Percentiles rank a stretch among this genome's conserved stretches.
Evolutionary conservation across 768 basidiomycete genomes (phyloP).

Genomic region (Lactifluus subvellereus): DNA sequence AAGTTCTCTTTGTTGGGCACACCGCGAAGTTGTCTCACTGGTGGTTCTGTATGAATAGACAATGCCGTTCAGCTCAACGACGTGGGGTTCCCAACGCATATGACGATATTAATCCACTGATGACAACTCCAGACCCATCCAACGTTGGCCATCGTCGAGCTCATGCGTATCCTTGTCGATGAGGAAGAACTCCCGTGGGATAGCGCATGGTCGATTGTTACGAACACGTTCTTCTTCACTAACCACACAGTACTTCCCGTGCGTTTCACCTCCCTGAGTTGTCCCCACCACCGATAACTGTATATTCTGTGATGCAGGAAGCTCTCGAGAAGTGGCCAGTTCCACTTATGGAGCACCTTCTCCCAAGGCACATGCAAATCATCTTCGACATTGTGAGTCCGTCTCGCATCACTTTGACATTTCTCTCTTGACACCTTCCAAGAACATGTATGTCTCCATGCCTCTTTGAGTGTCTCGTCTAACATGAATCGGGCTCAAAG

Average conservation of each 20-base stretch:
- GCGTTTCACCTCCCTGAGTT: slow-evolving; percentile 28
- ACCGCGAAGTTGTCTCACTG: background rate
- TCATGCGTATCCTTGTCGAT: slow-evolving; percentile 88
- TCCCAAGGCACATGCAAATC: slow-evolving; percentile 89
- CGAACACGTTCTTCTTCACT: slow-evolving; percentile 91
- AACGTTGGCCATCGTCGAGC: slow-evolving; percentile 89
- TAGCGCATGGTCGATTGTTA: slow-evolving; percentile 82
- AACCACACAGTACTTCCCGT: slow-evolving; percentile 92
- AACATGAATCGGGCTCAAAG: slow-evolving; percentile 29
- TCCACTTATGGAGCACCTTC: slow-evolving; percentile 73
- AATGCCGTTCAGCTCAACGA: slow-evolving; percentile 96
- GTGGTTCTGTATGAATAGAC: slow-evolving; percentile 36
- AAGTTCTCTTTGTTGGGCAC: slow-evolving; percentile 26
- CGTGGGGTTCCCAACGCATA: slow-evolving; percentile 36
- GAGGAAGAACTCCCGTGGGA: slow-evolving; percentile 87
- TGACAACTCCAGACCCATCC: slow-evolving; percentile 69
- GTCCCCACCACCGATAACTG: background rate
- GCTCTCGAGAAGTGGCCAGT: slow-evolving; percentile 92
- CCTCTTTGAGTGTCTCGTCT: background rate
- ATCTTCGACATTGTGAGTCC: slow-evolving; percentile 73
- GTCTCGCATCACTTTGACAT: slow-evolving; percentile 26
- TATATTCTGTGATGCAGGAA: slow-evolving; percentile 41
- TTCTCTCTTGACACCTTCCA: slow-evolving; percentile 22
- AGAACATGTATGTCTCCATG: slow-evolving; percentile 45
- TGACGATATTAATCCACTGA: background rate